These are phyloP conservation scores for Hypoxylon sp. DNA, from an alignment of 2,329 filamentous ascomycete genomes.

Conservation along the genomic window DNA sequence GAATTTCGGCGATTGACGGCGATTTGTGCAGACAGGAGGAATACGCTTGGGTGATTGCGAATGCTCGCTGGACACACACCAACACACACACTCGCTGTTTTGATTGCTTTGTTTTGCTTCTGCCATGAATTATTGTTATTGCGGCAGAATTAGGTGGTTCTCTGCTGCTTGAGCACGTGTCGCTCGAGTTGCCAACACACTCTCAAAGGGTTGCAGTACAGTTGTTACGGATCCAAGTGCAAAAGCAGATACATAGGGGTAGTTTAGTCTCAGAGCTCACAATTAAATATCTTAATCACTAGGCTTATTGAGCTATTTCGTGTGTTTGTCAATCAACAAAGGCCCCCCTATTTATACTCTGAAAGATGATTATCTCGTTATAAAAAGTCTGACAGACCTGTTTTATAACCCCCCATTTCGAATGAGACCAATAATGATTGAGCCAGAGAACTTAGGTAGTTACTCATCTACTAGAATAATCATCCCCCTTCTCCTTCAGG, in stretches of 20 bases:
- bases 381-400: no score
- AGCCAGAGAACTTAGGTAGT: not conserved
- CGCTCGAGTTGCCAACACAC: not conserved
- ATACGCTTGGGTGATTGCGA: not conserved
- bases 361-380: not conserved
- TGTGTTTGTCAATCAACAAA: not conserved
- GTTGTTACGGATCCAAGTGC: not conserved
- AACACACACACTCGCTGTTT: constrained; percentile 3
- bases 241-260: not conserved
- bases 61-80: not conserved
- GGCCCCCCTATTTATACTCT: not conserved
- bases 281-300: not conserved
- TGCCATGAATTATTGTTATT: not conserved
- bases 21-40: not conserved
- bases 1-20: not conserved
- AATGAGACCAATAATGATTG: not conserved
- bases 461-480: not conserved
- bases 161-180: not conserved
- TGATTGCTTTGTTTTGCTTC: not conserved
- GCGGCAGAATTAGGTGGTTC: not conserved
- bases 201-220: not conserved
- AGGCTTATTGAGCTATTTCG: not conserved
- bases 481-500: not conserved
- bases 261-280: not conserved
- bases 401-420: no score